These are phyloP conservation scores for Bathelium albidoporum DNA, from an alignment of 495 filamentous ascomycete species.

Conservation along the genomic window DNA sequence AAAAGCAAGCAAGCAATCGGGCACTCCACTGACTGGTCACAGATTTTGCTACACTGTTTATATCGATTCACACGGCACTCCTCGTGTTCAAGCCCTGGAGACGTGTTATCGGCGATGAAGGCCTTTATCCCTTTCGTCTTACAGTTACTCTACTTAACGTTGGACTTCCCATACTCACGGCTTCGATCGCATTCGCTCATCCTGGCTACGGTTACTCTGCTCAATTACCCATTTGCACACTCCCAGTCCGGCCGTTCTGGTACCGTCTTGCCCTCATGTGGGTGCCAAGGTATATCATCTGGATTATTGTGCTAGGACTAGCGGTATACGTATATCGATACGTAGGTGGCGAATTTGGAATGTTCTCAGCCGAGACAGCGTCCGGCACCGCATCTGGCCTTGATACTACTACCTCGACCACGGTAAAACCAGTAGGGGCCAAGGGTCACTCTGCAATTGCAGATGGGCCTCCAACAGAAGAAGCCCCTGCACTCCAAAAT, in stretches of 20 bases:
- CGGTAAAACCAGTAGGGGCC: not conserved
- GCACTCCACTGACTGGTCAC: not conserved
- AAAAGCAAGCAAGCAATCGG: not conserved
- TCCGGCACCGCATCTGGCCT: not conserved
- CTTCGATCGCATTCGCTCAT: constrained; percentile 55
- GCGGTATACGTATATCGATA: constrained; percentile 61
- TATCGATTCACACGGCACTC: constrained; percentile 59
- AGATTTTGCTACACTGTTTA: constrained; percentile 60
- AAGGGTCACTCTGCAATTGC: not conserved
- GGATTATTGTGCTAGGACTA: constrained; percentile 47
- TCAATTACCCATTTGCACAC: constrained; percentile 54
- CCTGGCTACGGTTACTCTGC: constrained; percentile 42
- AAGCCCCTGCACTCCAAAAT: not conserved
- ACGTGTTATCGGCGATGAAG: constrained; percentile 38
- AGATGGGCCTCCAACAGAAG: not conserved
- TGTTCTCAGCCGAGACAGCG: constrained; percentile 8
- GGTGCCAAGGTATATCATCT: constrained; percentile 62
- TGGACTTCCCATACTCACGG: constrained; percentile 46
- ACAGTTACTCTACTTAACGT: constrained; percentile 45
- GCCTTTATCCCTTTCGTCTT: constrained; percentile 55
- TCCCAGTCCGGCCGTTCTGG: constrained; percentile 52
- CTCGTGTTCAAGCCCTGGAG: constrained; percentile 51
- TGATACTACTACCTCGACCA: not conserved
- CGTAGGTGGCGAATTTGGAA: constrained; percentile 39
- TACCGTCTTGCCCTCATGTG: constrained; percentile 56